phyloP scores from a whole-genome alignment of 257 asterid species.

The Salvia splendens region DNA sequence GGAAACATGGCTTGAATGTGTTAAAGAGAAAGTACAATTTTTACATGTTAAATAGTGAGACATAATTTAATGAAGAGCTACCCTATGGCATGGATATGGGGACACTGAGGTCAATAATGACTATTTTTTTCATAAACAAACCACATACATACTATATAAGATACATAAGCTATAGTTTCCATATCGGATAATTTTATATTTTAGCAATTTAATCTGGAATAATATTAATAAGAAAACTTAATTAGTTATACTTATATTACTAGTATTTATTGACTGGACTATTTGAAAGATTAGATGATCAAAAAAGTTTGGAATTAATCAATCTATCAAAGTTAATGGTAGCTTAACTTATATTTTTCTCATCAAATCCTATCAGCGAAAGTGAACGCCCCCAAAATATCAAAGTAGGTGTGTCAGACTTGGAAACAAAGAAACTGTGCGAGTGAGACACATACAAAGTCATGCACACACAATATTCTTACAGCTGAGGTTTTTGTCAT shows the following conservation, averaged over 20 bases:
- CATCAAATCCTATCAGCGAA: no score
- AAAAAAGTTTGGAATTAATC: no score
- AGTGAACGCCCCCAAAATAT: no score
- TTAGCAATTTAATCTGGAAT: background rate
- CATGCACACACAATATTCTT: constrained; percentile 23
- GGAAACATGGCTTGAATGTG: background rate
- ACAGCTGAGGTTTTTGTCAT: constrained; percentile 29
- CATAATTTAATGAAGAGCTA: constrained; percentile 15
- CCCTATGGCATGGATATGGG: background rate
- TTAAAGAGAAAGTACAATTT: background rate
- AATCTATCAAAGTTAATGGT: no score
- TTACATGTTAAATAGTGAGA: background rate
- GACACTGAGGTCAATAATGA: background rate
- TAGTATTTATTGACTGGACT: background rate
- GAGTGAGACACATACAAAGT: background rate
- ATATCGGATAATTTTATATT: background rate
- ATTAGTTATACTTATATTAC: background rate
- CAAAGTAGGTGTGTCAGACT: background rate
- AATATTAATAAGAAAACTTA: background rate
- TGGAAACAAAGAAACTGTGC: no score
- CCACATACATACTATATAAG: background rate
- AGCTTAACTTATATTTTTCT: no score
- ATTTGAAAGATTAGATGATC: no score
- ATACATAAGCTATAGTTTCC: background rate
- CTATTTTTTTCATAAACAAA: background rate